These are phyloP conservation scores for Astrephomene gubernaculifera DNA, from an alignment of 139 green algal species.

Conservation along the genomic window DNA sequence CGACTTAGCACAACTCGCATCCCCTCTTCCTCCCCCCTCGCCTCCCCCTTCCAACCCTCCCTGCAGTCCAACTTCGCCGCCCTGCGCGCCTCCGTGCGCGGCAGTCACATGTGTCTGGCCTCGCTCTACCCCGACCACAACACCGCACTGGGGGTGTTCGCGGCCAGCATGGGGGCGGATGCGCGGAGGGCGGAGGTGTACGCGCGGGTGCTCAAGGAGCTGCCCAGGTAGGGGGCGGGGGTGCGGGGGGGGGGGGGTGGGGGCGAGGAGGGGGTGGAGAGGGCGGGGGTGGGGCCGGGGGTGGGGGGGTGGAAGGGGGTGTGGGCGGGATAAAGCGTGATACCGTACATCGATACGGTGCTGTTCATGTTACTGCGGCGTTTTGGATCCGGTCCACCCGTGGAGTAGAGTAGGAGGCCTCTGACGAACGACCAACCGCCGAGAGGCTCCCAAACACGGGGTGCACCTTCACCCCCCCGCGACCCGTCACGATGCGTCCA, in stretches of 20 bases:
- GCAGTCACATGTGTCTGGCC: slow-evolving; percentile 4
- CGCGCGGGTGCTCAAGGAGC: slow-evolving; percentile 14
- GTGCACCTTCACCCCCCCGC: no score
- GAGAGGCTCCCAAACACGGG: no score
- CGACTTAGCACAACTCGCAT: no score
- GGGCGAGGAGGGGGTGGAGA: no score
- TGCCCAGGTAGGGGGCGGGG: slow-evolving; percentile 13
- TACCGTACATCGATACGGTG: no score
- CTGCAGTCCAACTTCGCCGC: slow-evolving; percentile 18
- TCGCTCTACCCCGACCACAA: slow-evolving; percentile 25
- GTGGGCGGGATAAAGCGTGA: no score
- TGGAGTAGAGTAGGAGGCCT: no score
- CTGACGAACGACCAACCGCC: no score
- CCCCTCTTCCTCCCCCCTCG: background rate
- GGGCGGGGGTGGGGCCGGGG: background rate
- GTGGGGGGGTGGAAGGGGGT: background rate
- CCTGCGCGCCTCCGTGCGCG: slow-evolving; percentile 2
- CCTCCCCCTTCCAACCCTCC: background rate
- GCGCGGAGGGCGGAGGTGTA: background rate
- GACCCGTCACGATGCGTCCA: no score
- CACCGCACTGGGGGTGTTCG: slow-evolving; percentile 17
- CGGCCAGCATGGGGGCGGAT: slow-evolving; percentile 20
- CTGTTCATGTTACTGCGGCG: no score
- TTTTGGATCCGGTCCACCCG: no score
- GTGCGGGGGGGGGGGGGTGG: background rate